Percentiles rank a stretch among this genome's conserved stretches.
Conservation (phyloP, 164 flowering plant species). For the Magnolia kwangsiensis region DNA sequence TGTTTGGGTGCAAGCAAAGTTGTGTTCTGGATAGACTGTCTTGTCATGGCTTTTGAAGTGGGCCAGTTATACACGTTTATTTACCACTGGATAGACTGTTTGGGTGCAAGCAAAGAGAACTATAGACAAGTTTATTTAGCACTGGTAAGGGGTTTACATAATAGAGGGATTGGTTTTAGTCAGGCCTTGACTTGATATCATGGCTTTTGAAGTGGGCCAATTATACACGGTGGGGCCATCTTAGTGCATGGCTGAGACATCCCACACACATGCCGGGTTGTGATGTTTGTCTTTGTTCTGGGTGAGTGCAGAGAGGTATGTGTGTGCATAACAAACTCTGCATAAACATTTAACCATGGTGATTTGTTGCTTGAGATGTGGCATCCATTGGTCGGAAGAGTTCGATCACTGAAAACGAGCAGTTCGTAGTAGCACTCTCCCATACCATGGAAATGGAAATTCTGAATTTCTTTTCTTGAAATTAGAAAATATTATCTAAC, state of each 20-base stretch:
- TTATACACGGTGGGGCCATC: neutral
- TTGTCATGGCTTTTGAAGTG: no score
- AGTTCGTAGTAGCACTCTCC: neutral
- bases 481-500: neutral
- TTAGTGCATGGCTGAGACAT: neutral
- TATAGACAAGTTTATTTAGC: no score
- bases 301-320: neutral
- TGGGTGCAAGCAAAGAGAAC: no score
- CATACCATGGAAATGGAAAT: neutral
- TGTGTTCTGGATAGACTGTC: no score
- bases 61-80: no score
- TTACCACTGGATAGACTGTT: no score
- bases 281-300: neutral
- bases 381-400: neutral
- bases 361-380: neutral
- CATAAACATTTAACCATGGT: neutral
- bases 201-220: neutral
- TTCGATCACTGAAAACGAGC: neutral
- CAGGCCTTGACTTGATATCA: neutral
- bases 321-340: no score
- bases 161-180: neutral
- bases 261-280: neutral
- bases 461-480: neutral
- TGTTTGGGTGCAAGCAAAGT: no score
- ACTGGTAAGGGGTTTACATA: no score